phyloP scores from a whole-genome alignment of 176 grass and related monocot species.

The Echinochloa phyllopogon region DNA sequence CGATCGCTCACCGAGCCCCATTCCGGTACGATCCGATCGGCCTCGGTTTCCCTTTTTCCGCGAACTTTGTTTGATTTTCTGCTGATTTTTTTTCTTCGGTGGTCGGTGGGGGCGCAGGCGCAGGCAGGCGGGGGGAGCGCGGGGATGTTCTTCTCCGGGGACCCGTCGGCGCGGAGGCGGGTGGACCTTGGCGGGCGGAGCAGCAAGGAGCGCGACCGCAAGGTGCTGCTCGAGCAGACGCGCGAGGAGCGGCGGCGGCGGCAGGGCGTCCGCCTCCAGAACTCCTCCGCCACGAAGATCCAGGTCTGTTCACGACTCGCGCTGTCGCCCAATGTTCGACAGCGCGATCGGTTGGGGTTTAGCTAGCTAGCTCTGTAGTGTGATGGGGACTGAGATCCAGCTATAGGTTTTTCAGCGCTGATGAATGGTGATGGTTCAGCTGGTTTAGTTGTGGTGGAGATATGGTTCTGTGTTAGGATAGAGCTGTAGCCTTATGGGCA shows the following conservation, averaged over 20 bases:
- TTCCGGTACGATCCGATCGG: conserved; percentile 44
- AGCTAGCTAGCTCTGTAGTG: neutral
- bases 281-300: conserved; percentile 79
- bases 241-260: conserved; percentile 81
- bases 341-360: conserved; percentile 25
- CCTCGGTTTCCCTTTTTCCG: neutral
- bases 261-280: conserved; percentile 65
- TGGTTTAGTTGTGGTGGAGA: neutral
- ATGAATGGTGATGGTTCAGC: neutral
- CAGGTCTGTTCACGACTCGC: conserved; percentile 64
- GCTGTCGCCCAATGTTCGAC: neutral
- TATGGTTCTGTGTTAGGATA: neutral
- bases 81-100: neutral
- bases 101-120: conserved; percentile 9
- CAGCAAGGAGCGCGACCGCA: conserved; percentile 91
- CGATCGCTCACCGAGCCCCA: conserved; percentile 17
- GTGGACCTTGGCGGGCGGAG: conserved; percentile 97
- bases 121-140: neutral
- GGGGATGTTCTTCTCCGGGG: conserved; percentile 93
- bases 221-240: conserved; percentile 85
- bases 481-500: neutral
- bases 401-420: neutral
- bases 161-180: conserved; percentile 72
- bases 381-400: conserved; percentile 9
- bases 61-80: neutral